Conservation (phyloP, 2,329 filamentous ascomycete genomes). For the Xenoacremonium recifei region DNA sequence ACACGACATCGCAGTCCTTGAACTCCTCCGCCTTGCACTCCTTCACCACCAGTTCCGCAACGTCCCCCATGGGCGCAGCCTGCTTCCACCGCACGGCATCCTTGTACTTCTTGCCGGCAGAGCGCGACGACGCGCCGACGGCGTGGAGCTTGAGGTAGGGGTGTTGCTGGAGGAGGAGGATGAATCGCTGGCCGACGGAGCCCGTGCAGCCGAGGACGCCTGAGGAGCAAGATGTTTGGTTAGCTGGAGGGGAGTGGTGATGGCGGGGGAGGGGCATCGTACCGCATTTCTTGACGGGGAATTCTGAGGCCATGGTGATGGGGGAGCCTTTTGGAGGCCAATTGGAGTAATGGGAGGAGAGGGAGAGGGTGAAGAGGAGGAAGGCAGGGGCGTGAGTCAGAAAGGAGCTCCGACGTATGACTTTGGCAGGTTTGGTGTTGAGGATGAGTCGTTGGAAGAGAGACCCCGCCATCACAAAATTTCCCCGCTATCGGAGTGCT, state of each 20-base stretch:
- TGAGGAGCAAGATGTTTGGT: conserved; percentile 27
- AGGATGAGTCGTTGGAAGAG: conserved; percentile 16
- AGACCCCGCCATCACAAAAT: conserved; percentile 25
- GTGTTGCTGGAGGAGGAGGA: conserved; percentile 85
- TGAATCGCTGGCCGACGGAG: conserved; percentile 93
- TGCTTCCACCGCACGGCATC: conserved; percentile 97
- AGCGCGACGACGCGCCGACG: conserved; percentile 84
- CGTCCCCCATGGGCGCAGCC: conserved; percentile 73
- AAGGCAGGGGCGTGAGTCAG: conserved; percentile 1
- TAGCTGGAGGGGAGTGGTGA: conserved; percentile 10
- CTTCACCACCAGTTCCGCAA: conserved; percentile 80
- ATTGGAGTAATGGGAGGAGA: too few species aligned
- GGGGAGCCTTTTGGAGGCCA: too few species aligned
- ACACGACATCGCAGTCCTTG: conserved; percentile 86
- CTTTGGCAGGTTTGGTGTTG: conserved; percentile 18
- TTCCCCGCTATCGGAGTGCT: conserved; percentile 34
- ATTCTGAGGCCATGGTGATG: conserved; percentile 37
- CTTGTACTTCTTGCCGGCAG: conserved; percentile 89
- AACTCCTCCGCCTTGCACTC: conserved; percentile 83
- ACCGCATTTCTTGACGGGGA: conserved; percentile 60
- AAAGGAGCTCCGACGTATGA: neutral
- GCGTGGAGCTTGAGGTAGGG: conserved; percentile 84
- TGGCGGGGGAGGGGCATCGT: conserved; percentile 24
- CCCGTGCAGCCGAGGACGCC: conserved; percentile 88
- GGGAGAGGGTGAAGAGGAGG: too few species aligned